Evolutionary conservation across 1,284 basidiomycete genomes (phyloP).

Genomic region (Neotropicomus parvogracilis): DNA sequence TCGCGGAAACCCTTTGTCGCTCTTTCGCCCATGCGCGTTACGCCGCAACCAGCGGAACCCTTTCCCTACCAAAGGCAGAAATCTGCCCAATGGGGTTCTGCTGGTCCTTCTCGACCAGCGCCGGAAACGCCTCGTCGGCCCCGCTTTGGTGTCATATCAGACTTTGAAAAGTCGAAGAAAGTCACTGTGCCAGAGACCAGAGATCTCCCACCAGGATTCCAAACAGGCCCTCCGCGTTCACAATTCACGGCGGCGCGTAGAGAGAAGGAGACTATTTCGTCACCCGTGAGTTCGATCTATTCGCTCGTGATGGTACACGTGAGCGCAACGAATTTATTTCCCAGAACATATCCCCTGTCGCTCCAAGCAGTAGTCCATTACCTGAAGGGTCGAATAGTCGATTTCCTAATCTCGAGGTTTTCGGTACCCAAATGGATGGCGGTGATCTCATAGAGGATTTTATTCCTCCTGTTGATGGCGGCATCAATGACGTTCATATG

Average conservation of each 20-base stretch:
- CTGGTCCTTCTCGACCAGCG: constrained; percentile 29
- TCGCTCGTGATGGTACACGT: neutral
- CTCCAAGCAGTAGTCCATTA: constrained; percentile 6
- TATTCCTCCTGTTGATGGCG: constrained; percentile 13
- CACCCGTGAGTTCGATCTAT: constrained; percentile 12
- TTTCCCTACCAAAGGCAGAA: constrained; percentile 41
- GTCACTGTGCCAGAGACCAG: constrained; percentile 12
- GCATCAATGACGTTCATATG: constrained; percentile 23
- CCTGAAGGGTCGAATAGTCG: constrained; percentile 6
- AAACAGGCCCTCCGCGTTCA: constrained; percentile 19
- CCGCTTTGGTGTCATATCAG: constrained; percentile 30
- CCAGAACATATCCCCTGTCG: constrained; percentile 9
- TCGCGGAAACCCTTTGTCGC: constrained; percentile 48
- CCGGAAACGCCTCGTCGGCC: constrained; percentile 40
- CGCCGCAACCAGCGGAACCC: constrained; percentile 38
- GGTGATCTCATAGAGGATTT: constrained; percentile 14
- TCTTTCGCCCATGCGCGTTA: constrained; percentile 41
- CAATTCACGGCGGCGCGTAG: constrained; percentile 19
- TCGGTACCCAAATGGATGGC: constrained; percentile 15
- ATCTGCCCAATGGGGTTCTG: constrained; percentile 30
- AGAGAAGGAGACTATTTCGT: constrained; percentile 18
- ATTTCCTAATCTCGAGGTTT: constrained; percentile 11
- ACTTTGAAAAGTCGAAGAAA: constrained; percentile 21
- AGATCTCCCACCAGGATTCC: constrained; percentile 21
- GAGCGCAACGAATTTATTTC: neutral